Percentiles rank a stretch among this genome's conserved stretches.
These are phyloP conservation scores for Waltergamsia citrina DNA, from an alignment of 2,329 filamentous ascomycete genomes.

Conservation along the genomic window DNA sequence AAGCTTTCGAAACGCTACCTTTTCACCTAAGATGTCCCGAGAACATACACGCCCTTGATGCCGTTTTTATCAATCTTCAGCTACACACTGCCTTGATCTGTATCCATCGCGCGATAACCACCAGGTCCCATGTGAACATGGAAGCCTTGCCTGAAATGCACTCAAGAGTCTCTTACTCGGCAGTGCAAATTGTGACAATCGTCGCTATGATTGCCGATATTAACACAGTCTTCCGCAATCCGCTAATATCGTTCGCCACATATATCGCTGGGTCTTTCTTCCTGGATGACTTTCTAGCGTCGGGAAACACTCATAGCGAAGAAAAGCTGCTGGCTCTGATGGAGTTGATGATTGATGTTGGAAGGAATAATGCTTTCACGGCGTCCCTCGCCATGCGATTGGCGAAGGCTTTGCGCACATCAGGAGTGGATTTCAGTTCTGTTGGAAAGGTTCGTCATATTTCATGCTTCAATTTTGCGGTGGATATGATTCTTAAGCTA, in stretches of 20 bases:
- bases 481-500: too few relatives aligned
- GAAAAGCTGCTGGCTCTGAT: conserved; percentile 59
- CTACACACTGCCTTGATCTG: conserved; percentile 79
- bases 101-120: conserved; percentile 73
- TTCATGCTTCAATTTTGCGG: too few relatives aligned
- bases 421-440: conserved; percentile 12
- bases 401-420: conserved; percentile 50
- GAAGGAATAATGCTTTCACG: background rate
- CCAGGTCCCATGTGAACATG: conserved; percentile 64
- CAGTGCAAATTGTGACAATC: conserved; percentile 71
- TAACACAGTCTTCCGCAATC: conserved; percentile 45
- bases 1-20: conserved; percentile 67
- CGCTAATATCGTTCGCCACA: conserved; percentile 61
- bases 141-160: too few relatives aligned
- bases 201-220: conserved; percentile 43
- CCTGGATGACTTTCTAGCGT: conserved; percentile 57
- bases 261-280: conserved; percentile 65
- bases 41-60: conserved; percentile 55
- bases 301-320: conserved; percentile 35
- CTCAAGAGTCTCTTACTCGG: too few relatives aligned
- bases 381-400: conserved; percentile 63
- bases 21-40: too few relatives aligned
- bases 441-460: conserved; percentile 10
- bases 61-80: conserved; percentile 74
- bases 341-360: conserved; percentile 41